Evolutionary conservation across 2,329 filamentous ascomycete genomes (phyloP), one percentile per base, ranked within the genome.

Genomic region (Hypoxylon sp.): DNA sequence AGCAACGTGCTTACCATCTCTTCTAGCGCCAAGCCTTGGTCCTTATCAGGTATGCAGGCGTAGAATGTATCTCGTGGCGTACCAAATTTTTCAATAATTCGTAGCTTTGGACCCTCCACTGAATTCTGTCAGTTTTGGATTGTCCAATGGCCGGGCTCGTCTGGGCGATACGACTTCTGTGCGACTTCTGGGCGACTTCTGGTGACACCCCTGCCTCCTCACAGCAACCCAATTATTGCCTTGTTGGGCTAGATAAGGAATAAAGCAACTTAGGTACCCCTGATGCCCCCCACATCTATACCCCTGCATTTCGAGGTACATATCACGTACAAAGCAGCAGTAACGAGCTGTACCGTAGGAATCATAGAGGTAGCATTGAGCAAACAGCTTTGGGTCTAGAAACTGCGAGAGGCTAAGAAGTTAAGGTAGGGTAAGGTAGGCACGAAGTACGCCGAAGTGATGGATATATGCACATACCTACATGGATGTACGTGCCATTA

Each of bases 301-400:
- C 19, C 60, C 60, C 36, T 63, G 60, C 52, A 51, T 28, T 14
- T 36, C 5, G 13, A 46, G 28, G 53, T 64, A 58, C 61, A 34
- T 56, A 28, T 13, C 21, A 41, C n/a, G 17, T 65, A 60, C 63
- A 28, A 57, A 46, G 17, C 46, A 17, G 53, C 17, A 10, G 23
- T 41, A 58, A 23, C 19, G n/a, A 45, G 49, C 30, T 61, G 56
- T 28, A 41, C 32, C n/a, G 50, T 52, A 30, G n/a, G n/a, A 28
- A n/a, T n/a, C n/a, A 30, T 49, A 14, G 36, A 34, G 25, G 46
- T 32, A 46, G 43, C n/a, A 46, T 46, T 46, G 25, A 46, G 28
- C 56, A 50, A 51, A 25, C 21, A 59, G 55, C 55, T 41, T 43
- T 32, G 30, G 50, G 43, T 10, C 56, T 50, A 50, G 56, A 60